Evolutionary conservation across 2,329 filamentous ascomycete species (phyloP), one percentile per base, ranked within the genome.

Genomic region (Tolypocladium endophyticum): DNA sequence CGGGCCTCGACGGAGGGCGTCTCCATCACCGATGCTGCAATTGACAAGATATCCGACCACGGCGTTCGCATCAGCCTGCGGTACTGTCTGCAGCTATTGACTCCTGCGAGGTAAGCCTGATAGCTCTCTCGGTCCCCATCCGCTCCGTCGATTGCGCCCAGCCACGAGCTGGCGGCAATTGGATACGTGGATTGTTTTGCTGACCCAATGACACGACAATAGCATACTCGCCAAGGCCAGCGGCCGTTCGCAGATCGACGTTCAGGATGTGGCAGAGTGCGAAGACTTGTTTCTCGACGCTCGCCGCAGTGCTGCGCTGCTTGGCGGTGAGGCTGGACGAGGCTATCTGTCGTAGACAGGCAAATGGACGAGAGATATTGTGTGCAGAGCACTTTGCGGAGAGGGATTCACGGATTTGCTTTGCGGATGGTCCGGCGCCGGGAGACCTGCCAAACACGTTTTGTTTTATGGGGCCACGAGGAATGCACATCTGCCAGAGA

Each of bases 11-110:
- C 89, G 11, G 92, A 97, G 76, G 85, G 85, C 56, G 85, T 96
- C 53, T 81, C 84, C 63, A 86, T 97, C 65, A 87, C 85, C 47
- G 90, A 95, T 56, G 84, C 86, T 25, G 94, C 94, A 33, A 82
- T 97, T 61, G 88, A 94, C 67, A 94, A 90, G 77, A 86, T 99
- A 68, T 85, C 91, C 50, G 85, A 89, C 69, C 87, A 96, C 67
- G 94, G 94, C 65, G 90, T 90, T 69, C 88, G 87, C 67, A 92
- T 97, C 70, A 95, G 90, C 72, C 75, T 99, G 76, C 81, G 94
- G 66, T 99, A 99, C 77, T 93, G 92, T 66, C 79, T 99, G 71
- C 94, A 97, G 77, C 77, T 99, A 66, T 80, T 99, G 67, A 90
- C 92, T 33, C 92, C 92, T 2, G 88, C 92, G 58, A 93, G 83